These are phyloP conservation scores for Rosa lucieae DNA, from an alignment of 306 rosid genomes.

Conservation along the genomic window DNA sequence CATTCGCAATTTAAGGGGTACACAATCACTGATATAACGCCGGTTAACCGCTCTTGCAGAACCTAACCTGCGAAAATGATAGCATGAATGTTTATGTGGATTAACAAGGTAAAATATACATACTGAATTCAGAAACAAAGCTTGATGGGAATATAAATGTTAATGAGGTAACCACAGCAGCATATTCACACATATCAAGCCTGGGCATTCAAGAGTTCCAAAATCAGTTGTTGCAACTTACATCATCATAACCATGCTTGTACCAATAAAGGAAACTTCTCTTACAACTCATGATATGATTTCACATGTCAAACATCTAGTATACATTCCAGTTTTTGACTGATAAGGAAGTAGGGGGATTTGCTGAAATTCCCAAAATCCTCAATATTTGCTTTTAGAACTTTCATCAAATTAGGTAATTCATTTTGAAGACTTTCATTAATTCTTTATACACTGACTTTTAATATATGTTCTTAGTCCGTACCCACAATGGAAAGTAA, in stretches of 20 bases:
- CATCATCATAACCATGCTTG: background rate
- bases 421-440: background rate
- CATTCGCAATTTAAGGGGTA: constrained; percentile 45
- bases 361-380: background rate
- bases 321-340: background rate
- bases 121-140: background rate
- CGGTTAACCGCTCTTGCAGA: constrained; percentile 56
- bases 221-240: background rate
- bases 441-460: background rate
- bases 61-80: constrained; percentile 40
- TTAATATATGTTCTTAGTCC: background rate
- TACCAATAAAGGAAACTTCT: background rate
- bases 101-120: background rate
- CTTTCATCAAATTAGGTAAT: too few relatives aligned
- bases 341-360: background rate
- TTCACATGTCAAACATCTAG: background rate
- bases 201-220: background rate
- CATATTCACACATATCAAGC: background rate
- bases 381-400: background rate
- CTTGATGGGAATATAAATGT: background rate
- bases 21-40: constrained; percentile 55
- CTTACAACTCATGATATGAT: background rate
- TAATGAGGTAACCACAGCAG: background rate
- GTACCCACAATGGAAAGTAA: background rate
- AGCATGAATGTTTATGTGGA: background rate